A percentile compares a stretch with the other conserved stretches of the same genome.
Conservation (phyloP, 139 green algal species). For the Parachlorella kessleri region DNA sequence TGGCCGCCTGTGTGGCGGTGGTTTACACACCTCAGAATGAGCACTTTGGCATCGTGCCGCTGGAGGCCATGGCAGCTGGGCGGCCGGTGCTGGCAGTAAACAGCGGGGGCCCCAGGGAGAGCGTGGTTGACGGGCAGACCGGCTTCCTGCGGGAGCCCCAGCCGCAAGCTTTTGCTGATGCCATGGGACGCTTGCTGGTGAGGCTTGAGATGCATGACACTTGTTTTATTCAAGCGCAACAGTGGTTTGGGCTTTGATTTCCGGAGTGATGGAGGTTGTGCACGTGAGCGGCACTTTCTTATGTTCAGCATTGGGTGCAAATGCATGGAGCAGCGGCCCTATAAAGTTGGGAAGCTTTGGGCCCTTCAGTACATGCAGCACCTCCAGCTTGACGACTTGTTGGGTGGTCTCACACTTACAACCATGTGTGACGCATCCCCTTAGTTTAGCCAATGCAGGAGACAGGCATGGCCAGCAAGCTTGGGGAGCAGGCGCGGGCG, state of each 20-base stretch:
- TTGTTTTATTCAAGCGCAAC: too few relatives aligned
- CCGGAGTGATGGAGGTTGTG: too few relatives aligned
- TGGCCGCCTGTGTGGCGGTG: conserved; percentile 67
- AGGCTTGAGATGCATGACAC: too few relatives aligned
- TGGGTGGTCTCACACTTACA: not conserved
- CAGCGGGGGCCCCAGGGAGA: conserved; percentile 87
- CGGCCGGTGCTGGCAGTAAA: conserved; percentile 88
- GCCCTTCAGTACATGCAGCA: too few relatives aligned
- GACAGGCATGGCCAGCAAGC: conserved; percentile 15
- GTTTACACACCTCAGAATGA: conserved; percentile 94
- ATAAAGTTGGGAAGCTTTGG: too few relatives aligned
- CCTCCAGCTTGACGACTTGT: too few relatives aligned
- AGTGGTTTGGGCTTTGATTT: too few relatives aligned
- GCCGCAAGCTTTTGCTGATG: conserved; percentile 48
- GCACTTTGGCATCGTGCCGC: conserved; percentile 98
- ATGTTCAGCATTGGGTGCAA: too few relatives aligned
- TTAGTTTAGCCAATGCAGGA: not conserved
- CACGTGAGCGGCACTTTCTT: too few relatives aligned
- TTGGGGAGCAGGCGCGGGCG: conserved; percentile 63
- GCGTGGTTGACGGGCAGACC: conserved; percentile 62
- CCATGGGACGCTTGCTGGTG: conserved; percentile 53
- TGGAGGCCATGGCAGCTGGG: conserved; percentile 93
- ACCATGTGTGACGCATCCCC: not conserved
- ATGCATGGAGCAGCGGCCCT: too few relatives aligned
- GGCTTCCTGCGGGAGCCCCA: conserved; percentile 74